Evolutionary conservation across 78 protist species (phyloP).

Genomic region (Planoprotostelium fungivorum): DNA sequence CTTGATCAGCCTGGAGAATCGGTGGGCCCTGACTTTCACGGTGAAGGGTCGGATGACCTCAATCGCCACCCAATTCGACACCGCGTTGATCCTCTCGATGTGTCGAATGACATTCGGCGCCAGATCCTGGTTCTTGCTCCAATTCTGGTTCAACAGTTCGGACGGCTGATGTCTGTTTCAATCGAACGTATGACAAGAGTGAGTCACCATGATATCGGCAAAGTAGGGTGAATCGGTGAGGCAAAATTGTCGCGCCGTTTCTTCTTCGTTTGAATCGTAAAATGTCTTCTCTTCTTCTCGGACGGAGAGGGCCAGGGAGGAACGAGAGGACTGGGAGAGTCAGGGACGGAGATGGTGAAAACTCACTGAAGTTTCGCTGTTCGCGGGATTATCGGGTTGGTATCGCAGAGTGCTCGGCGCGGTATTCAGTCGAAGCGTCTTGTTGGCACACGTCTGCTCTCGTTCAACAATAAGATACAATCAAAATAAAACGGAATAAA

Average conservation of each 20-base stretch:
- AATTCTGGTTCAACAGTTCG: slow-evolving; percentile 48
- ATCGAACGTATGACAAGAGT: neutral
- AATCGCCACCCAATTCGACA: slow-evolving; percentile 31
- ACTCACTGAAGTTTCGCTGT: too few relatives aligned
- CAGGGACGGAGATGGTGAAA: too few relatives aligned
- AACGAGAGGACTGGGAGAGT: too few relatives aligned
- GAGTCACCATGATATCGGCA: neutral
- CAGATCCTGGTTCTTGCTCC: slow-evolving; percentile 35
- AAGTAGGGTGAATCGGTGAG: slow-evolving; percentile 26
- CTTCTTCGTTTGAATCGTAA: slow-evolving; percentile 56
- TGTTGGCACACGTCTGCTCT: neutral
- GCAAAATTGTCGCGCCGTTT: slow-evolving; percentile 43
- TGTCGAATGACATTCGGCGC: slow-evolving; percentile 25
- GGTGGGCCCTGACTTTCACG: slow-evolving; percentile 42
- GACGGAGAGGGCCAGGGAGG: too few relatives aligned
- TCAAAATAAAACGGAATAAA: too few relatives aligned
- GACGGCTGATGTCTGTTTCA: slow-evolving; percentile 19
- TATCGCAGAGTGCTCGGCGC: too few relatives aligned
- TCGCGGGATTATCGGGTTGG: too few relatives aligned
- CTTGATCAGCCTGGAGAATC: slow-evolving; percentile 32
- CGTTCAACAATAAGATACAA: too few relatives aligned
- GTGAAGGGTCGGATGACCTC: slow-evolving; percentile 38
- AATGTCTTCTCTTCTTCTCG: too few relatives aligned
- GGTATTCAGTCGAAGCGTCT: neutral
- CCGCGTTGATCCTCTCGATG: slow-evolving; percentile 35